Conservation (phyloP, 2,329 filamentous ascomycete genomes). For the Phaeosphaeria sp. region DNA sequence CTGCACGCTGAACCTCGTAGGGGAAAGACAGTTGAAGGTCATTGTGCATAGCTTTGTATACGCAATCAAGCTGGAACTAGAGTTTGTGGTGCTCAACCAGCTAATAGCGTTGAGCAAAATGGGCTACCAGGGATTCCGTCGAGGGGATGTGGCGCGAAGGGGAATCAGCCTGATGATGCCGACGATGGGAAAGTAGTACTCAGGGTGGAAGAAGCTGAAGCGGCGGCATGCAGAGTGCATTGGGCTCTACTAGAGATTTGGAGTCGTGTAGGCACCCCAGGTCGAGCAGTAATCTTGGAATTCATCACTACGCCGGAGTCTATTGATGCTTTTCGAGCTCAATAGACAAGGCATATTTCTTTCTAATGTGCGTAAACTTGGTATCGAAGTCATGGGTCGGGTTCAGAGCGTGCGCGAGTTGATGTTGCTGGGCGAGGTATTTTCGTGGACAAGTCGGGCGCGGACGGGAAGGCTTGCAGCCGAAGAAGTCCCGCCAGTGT, state of each 20-base stretch:
- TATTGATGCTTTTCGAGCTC: too few species aligned
- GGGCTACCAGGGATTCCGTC: background rate
- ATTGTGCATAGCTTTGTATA: constrained; percentile 46
- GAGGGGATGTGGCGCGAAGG: too few species aligned
- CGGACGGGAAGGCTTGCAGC: constrained; percentile 2
- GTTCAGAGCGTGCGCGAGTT: background rate
- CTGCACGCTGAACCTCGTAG: constrained; percentile 9
- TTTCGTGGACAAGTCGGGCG: background rate
- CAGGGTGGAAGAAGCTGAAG: background rate
- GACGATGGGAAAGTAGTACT: background rate
- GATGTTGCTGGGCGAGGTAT: background rate
- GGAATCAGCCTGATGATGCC: too few species aligned
- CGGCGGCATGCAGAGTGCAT: background rate
- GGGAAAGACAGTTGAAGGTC: constrained; percentile 7
- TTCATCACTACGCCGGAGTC: background rate
- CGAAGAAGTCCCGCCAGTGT: constrained; percentile 30
- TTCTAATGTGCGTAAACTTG: too few species aligned
- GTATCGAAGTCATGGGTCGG: too few species aligned
- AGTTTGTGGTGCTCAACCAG: constrained; percentile 58
- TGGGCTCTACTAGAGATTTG: background rate
- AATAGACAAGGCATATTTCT: too few species aligned
- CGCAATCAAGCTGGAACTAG: constrained; percentile 55
- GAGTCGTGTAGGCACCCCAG: background rate
- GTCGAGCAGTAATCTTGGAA: background rate
- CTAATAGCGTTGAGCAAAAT: constrained; percentile 1